Conservation (phyloP, 2,329 filamentous ascomycete species). For the Cladosporium sp. region DNA sequence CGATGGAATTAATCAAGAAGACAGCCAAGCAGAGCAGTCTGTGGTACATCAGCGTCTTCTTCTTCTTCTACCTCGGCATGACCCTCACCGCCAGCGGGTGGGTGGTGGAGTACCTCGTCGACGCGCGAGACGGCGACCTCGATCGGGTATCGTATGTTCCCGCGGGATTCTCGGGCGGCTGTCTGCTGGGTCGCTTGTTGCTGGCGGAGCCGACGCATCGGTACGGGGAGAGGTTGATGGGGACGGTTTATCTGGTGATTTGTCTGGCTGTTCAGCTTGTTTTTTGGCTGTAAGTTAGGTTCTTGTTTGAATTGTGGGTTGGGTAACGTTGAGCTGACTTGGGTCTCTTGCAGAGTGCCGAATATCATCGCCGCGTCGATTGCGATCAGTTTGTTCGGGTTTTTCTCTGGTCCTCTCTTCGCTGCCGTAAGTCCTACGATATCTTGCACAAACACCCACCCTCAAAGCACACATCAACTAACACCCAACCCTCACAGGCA, state of each 20-base stretch:
- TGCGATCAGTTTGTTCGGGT: constrained; percentile 51
- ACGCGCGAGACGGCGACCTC: constrained; percentile 53
- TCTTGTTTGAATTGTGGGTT: constrained; percentile 26
- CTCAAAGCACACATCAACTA: no score
- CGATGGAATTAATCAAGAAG: constrained; percentile 41
- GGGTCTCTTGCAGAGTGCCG: constrained; percentile 29
- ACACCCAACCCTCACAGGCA: constrained; percentile 34
- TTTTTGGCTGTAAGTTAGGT: constrained; percentile 47
- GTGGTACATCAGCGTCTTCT: constrained; percentile 58
- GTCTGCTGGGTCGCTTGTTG: constrained; percentile 49
- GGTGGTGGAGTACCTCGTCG: constrained; percentile 61
- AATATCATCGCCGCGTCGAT: constrained; percentile 49
- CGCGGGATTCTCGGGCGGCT: constrained; percentile 56
- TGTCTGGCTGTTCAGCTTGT: constrained; percentile 53
- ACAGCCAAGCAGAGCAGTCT: constrained; percentile 45
- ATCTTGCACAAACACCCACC: no score
- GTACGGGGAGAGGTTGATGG: constrained; percentile 55
- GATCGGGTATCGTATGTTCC: constrained; percentile 58
- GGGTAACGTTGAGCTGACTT: background rate
- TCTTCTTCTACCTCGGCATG: constrained; percentile 59
- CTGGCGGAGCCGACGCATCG: constrained; percentile 44
- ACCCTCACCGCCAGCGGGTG: constrained; percentile 56
- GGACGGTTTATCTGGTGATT: constrained; percentile 50
- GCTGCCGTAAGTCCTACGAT: constrained; percentile 42
- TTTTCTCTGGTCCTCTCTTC: constrained; percentile 57